Base-by-base conservation (phyloP, 306 rosid genomes). In the Medicago lupulina region DNA sequence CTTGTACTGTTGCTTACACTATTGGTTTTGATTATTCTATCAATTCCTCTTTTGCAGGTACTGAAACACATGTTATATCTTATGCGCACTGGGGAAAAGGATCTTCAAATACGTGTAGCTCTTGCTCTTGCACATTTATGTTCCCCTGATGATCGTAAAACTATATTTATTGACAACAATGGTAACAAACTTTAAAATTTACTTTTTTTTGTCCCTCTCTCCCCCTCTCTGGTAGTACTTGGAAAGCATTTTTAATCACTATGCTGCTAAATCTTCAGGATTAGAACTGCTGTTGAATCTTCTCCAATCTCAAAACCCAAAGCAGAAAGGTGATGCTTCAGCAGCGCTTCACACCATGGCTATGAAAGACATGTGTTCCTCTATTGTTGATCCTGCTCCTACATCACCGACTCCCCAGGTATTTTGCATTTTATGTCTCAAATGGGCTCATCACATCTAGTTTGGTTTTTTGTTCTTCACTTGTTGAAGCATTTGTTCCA, bases 111-210 rank as follows among this genome's bases (percentile, higher is more conserved):
- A 76, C 89, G 86, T 11, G 89, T 96, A 12, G 88, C 86, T 84
- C 84, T 90, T 85, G 90, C 99, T 49, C 92, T 96, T 87, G 99
- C 99, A 58, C 93, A 92, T 81, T 89, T 92, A 55, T 90, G 99
- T 82, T 79, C 91, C 40, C 85, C 86, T 31, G 85, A 83, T 2
- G 97, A 90, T 82, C 83, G 75, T 21, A 88, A 91, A 86, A 77
- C 86, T 43, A 88, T 96, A 62, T 96, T 92, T 81, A 83, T 92
- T 66, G 93, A 89, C 72, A 87, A 82, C 49, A 89, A 82, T 73
- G 99, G 99, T 85, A 84, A 79, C 21, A 44, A 38, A 46, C 12
- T 69, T 62, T 82, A 28, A 28, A 28, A 21, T 21, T 70, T 50
- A 10, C 54, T 12, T 57, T 34, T 34, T 70, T 55, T 28, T 4